Evolutionary conservation across 257 asterid genomes (phyloP), one percentile per base, ranked within the genome.

Genomic region (Sherardia arvensis): DNA sequence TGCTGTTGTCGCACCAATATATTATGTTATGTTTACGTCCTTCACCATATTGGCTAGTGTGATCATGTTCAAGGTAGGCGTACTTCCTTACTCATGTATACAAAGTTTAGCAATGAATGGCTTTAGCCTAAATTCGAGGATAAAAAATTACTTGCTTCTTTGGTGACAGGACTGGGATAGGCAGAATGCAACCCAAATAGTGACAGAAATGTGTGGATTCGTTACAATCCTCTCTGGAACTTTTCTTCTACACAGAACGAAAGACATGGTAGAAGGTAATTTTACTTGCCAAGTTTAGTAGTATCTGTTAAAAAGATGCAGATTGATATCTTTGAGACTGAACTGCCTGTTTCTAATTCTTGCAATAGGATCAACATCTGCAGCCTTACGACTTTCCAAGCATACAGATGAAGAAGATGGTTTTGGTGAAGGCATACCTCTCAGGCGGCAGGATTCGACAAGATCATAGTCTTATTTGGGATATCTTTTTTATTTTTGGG

Each of bases 171-270:
- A 92, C 62, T 87, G 98, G 98, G 95, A 87, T 74, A 85, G 95
- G 76, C 98, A 92, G 77, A 84, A 86, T 73, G 93, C 86, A 33
- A 88, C 98, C 21, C 98, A 92, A 76, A 92, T 92, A 62, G 82
- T 92, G 36, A 88, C 98, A 34, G 98, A 92, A 74, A 74, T 92
- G 85, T 92, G 98, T 67, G 98, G 98, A 20, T 92, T 92, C 71
- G 93, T 92, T 71, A 92, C 98, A 25, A 92, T 92, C 75, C 94
- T 88, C 47, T 88, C 95, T 0, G 98, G 97, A 55, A 92, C 98
- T 9, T 92, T 89, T 80, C 98, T 92, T 74, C 97, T 92, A 66
- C 98, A 92, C 95, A 92, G 81, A 79, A 92, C 97, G n/a, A 92
- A 92, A 77, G 98, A 92, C 83, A 88, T 86, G 97, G 87, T 68